Conservation (phyloP, 768 basidiomycete genomes). For the Macrolepiota albuminosa region DNA sequence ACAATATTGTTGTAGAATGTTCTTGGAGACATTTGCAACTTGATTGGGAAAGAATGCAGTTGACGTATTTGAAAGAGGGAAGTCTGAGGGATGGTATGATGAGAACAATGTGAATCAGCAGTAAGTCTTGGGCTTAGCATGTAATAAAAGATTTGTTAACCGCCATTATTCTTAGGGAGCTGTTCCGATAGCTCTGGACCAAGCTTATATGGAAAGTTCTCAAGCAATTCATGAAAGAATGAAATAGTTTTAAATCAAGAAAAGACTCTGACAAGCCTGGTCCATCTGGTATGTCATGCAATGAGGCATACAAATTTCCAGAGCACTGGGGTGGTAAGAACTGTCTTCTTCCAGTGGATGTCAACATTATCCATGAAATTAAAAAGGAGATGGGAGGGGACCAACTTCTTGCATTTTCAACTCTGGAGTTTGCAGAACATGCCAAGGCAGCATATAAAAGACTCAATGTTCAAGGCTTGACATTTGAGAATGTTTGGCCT, state of each 20-base stretch:
- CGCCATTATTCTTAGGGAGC: not conserved
- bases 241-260: constrained; percentile 23
- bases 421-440: constrained; percentile 19
- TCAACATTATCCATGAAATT: constrained; percentile 19
- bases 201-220: not conserved
- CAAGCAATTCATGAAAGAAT: constrained; percentile 4
- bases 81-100: constrained; percentile 18
- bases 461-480: not conserved
- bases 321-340: not conserved
- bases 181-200: not conserved
- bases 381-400: constrained; percentile 18
- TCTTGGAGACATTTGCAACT: constrained; percentile 29
- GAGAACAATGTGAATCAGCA: constrained; percentile 18
- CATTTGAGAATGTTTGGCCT: not conserved
- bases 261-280: not conserved
- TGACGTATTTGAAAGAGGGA: constrained; percentile 19
- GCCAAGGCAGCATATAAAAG: constrained; percentile 3
- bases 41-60: constrained; percentile 27
- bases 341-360: constrained; percentile 6
- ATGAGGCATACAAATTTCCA: not conserved
- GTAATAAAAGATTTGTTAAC: not conserved
- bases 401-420: not conserved
- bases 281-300: not conserved
- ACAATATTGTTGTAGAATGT: constrained; percentile 32
- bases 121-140: constrained; percentile 16